Evolutionary conservation across 768 basidiomycete genomes (phyloP), one percentile per base, ranked within the genome.

Genomic region (Coprinopsis cinerea): DNA sequence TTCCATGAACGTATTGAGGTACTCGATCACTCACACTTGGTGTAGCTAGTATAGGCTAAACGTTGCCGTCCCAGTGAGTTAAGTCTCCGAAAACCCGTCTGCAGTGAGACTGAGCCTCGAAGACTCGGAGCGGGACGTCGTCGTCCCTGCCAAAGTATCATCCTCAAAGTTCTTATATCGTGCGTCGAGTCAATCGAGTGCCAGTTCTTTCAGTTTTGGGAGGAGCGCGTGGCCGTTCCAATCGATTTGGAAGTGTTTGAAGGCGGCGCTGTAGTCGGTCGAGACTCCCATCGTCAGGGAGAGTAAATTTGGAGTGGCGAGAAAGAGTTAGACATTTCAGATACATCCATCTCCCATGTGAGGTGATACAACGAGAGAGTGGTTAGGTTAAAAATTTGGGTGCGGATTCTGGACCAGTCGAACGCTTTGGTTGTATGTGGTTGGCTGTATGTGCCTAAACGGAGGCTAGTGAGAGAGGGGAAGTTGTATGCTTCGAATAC

Each of bases 221-320:
- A 50, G 15, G 15, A 50, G 30, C 2, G 49, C 32, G 3, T 41
- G 32, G 4, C 49, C 49, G 13, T 50, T 28, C 49, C 49, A 50
- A 17, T 50, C 49, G 23, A 50, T 24, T 32, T 50, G 49, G 30
- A 50, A 44, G 13, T 36, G 49, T 17, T 39, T 42, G 11, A 50
- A 44, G 30, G 44, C n/a, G 17, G n/a, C 13, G 23, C 44, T 36
- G 23, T 50, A 50, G 49, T 50, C 32, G 11, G 49, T 44, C 13
- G 49, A 43, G 9, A 50, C 23, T 4, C 49, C 49, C 7, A 50
- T 14, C 6, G 42, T 35, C 24, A 50, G 30, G 3, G 36, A 24
- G 13, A 26, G 30, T n/a, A 50, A 30, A 23, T 44, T 50, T 2
- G 42, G 27, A 2, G 49, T 50, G 28, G 37, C 37, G 37, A 35